Evolutionary conservation across 2,329 filamentous ascomycete species (phyloP), one percentile per base, ranked within the genome.

Genomic region (Alternaria sp.): DNA sequence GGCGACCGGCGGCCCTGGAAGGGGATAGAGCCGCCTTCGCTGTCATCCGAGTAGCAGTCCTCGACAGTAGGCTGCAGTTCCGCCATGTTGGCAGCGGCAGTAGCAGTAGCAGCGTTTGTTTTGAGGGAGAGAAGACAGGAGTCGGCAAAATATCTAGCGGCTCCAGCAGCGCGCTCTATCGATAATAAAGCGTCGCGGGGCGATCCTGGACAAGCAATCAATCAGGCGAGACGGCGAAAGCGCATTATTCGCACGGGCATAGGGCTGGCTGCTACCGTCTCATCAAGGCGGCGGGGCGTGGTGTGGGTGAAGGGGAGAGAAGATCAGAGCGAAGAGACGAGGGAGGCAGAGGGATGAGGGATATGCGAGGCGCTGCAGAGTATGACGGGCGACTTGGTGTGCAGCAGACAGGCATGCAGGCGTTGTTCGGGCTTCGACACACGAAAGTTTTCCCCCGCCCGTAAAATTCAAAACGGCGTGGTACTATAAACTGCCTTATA

Each of bases 1-100:
- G 67, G 84, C 84, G 61, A 67, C 26, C 52, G 66, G 83, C 83
- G 61, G 83, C 82, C 65, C 82, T 75, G 66, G 81, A 72, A 72
- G 60, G 62, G 57, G 44, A 73, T 67, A 36, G 57, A 56, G 52
- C 72, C 70, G 21, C 28, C 49, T 52, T 70, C 67, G 61, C 77
- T 78, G 46, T 79, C 75, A 67, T 83, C 81, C 25, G 79, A 81
- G 67, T 80, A 67, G 66, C 76, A 82, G 70, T 83, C 82, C 71
- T 83, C 81, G 68, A 65, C 65, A 43, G 64, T 68, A 55, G 77
- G 58, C 44, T 76, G 66, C 63, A 71, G 61, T 21, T 69, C 61
- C 58, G 72, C 66, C 73, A 74, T 75, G 61, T 58, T 66, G 66
- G 62, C 59, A 58, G 67, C 28, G 28, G 58, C 49, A 46, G 49